Conservation (phyloP, 2,329 filamentous ascomycete genomes). For the Didymella arachidicola region DNA sequence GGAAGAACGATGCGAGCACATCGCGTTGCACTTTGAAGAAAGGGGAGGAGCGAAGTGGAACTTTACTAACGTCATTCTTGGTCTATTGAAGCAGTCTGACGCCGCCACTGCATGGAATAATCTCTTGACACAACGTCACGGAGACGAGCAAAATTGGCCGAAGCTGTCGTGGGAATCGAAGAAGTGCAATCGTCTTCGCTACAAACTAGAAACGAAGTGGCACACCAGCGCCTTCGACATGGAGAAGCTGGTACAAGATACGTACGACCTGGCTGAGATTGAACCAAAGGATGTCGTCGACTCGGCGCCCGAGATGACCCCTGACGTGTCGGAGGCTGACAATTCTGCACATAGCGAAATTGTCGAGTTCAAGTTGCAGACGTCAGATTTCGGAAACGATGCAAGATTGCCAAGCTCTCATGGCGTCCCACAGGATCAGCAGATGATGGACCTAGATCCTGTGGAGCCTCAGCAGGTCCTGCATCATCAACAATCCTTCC, state of each 20-base stretch:
- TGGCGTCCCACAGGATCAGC: conserved; percentile 39
- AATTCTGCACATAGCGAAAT: conserved; percentile 43
- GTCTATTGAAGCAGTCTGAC: conserved; percentile 70
- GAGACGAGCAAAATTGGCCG: conserved; percentile 60
- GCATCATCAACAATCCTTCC: conserved; percentile 39
- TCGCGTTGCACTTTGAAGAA: conserved; percentile 72
- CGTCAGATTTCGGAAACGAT: conserved; percentile 41
- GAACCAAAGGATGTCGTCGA: conserved; percentile 42
- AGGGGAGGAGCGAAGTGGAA: conserved; percentile 70
- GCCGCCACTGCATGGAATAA: conserved; percentile 69
- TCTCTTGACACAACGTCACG: conserved; percentile 61
- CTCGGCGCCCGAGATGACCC: conserved; percentile 31
- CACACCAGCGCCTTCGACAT: conserved; percentile 62
- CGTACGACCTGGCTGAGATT: conserved; percentile 62
- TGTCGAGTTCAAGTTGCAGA: conserved; percentile 48
- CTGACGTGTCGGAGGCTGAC: conserved; percentile 36
- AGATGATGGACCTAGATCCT: conserved; percentile 49
- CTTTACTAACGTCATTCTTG: conserved; percentile 73
- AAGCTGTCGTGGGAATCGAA: conserved; percentile 68
- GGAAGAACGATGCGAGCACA: conserved; percentile 72
- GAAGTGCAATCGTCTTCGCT: conserved; percentile 68
- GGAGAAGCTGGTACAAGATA: conserved; percentile 64
- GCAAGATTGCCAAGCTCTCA: conserved; percentile 43
- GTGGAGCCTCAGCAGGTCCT: conserved; percentile 43
- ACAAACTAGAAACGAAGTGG: conserved; percentile 71